These are phyloP conservation scores for Pseudogymnoascus sp. DNA, from an alignment of 2,329 filamentous ascomycete genomes.

Conservation along the genomic window DNA sequence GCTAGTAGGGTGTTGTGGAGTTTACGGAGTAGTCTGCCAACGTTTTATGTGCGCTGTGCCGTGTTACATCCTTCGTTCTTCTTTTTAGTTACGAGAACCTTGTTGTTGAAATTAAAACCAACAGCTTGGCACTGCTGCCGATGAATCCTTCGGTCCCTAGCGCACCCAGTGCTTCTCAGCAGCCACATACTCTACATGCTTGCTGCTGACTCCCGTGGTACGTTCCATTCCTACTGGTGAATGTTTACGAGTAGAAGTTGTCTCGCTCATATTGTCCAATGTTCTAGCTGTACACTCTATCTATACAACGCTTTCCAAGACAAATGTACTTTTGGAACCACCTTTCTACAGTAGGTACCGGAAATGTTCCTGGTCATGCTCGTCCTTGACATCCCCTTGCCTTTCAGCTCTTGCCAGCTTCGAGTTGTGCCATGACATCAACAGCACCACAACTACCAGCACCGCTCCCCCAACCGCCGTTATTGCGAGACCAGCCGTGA, in stretches of 20 bases:
- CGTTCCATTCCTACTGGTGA: background rate
- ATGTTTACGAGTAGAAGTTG: background rate
- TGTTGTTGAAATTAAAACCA: background rate
- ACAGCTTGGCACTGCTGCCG: background rate
- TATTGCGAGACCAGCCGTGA: conserved; percentile 30
- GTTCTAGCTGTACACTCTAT: background rate
- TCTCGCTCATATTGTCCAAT: background rate
- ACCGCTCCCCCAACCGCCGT: conserved; percentile 13
- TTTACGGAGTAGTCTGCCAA: too few relatives aligned
- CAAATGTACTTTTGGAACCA: background rate
- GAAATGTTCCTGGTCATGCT: background rate
- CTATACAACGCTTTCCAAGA: background rate
- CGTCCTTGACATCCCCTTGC: background rate
- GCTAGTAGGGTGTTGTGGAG: too few relatives aligned
- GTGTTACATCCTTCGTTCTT: background rate
- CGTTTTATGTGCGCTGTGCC: background rate
- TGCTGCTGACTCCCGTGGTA: background rate
- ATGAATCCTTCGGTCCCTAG: background rate
- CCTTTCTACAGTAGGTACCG: background rate
- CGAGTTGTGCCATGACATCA: conserved; percentile 14
- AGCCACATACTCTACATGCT: too few relatives aligned
- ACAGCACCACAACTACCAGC: conserved; percentile 10
- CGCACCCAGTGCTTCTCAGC: background rate
- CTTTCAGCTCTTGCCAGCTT: conserved; percentile 13
- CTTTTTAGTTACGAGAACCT: background rate